These are phyloP conservation scores for Ophiosphaerella herpotricha DNA, from an alignment of 2,329 filamentous ascomycete genomes.

Conservation along the genomic window DNA sequence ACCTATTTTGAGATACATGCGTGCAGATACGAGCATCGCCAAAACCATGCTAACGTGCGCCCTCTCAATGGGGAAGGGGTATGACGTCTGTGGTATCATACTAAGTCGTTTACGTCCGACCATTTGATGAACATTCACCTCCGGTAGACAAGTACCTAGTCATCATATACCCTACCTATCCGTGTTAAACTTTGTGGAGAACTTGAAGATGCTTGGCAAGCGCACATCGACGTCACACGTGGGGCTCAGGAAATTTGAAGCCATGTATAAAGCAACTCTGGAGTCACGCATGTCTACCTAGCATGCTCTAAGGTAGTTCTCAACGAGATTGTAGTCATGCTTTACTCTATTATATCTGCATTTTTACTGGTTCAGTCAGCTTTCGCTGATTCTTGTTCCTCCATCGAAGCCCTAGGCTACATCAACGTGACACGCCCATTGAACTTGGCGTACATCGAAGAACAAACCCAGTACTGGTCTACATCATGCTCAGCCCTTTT, in stretches of 20 bases:
- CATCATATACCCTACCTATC: neutral
- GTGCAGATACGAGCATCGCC: slow-evolving; percentile 2
- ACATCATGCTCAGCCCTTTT: slow-evolving; percentile 37
- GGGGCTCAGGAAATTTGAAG: neutral
- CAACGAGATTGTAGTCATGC: neutral
- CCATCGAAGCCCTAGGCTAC: slow-evolving; percentile 25
- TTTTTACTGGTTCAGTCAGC: slow-evolving; percentile 7
- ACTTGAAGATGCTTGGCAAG: neutral
- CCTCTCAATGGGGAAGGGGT: neutral
- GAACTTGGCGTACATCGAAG: slow-evolving; percentile 28
- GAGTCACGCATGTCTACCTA: too few species aligned
- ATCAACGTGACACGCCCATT: slow-evolving; percentile 26
- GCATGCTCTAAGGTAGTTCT: neutral
- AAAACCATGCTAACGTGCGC: neutral
- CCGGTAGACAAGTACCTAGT: neutral
- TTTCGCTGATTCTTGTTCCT: slow-evolving; percentile 25
- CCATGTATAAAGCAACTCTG: neutral
- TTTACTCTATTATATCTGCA: neutral
- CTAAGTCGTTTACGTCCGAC: neutral
- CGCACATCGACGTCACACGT: slow-evolving; percentile 10
- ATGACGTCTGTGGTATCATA: neutral
- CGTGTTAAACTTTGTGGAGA: neutral
- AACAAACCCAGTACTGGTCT: slow-evolving; percentile 40
- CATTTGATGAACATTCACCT: neutral
- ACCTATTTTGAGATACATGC: neutral